phyloP scores from a whole-genome alignment of 2,329 filamentous ascomycete genomes.

The Pseudopyrenochaeta lycopersici region DNA sequence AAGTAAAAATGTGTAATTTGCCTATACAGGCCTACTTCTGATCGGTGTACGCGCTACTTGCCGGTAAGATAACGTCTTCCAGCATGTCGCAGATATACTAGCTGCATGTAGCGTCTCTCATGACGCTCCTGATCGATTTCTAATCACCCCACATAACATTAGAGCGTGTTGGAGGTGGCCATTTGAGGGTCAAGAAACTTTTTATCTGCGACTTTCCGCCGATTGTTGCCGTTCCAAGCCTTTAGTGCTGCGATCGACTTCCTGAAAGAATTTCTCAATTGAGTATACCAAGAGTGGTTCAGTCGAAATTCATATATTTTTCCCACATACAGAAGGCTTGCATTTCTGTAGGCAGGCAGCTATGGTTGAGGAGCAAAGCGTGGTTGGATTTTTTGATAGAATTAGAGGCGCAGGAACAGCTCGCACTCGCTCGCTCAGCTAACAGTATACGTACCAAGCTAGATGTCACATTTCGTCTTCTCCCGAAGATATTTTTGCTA shows the following conservation, averaged over 20 bases:
- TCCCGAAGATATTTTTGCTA: too few species aligned
- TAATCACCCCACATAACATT: constrained; percentile 3
- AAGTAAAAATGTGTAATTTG: too few species aligned
- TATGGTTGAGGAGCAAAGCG: too few species aligned
- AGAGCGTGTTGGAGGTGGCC: not conserved
- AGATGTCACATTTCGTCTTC: too few species aligned
- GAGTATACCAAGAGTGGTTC: not conserved
- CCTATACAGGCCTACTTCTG: too few species aligned
- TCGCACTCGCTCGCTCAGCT: too few species aligned
- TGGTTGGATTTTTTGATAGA: too few species aligned
- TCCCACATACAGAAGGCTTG: not conserved
- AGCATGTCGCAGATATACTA: not conserved
- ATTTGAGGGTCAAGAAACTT: not conserved
- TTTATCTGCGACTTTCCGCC: constrained; percentile 13
- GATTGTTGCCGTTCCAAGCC: constrained; percentile 33
- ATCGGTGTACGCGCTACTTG: too few species aligned
- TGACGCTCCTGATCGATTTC: constrained; percentile 1
- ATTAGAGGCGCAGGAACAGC: too few species aligned
- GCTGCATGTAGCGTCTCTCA: not conserved
- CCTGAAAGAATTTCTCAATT: constrained; percentile 16
- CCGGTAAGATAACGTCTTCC: too few species aligned
- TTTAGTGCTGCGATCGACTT: constrained; percentile 38
- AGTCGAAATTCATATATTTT: not conserved
- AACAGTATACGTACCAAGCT: too few species aligned
- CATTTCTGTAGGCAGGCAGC: too few species aligned